These are phyloP conservation scores for Debaryomyces udenii DNA, from an alignment of 1,139 yeast genomes.

Conservation along the genomic window DNA sequence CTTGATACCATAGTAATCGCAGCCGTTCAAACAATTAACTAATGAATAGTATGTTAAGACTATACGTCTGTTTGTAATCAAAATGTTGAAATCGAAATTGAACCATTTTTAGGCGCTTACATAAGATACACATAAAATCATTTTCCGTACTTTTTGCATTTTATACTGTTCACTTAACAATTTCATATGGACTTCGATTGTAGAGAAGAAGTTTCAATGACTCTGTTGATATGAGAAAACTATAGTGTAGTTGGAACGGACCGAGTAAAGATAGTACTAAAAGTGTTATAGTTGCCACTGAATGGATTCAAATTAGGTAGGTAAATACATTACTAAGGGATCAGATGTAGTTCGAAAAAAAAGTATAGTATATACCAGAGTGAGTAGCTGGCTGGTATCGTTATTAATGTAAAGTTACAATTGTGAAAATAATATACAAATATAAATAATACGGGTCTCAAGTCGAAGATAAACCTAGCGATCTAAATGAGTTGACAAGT, in stretches of 20 bases:
- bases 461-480: constrained; percentile 17
- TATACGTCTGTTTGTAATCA: constrained; percentile 4
- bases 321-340: too few species aligned
- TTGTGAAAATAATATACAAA: background rate
- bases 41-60: background rate
- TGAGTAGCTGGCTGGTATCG: background rate
- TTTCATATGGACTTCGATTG: too few species aligned
- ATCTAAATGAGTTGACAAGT: constrained; percentile 31
- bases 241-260: too few species aligned
- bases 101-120: background rate
- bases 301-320: too few species aligned
- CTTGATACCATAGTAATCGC: constrained; percentile 10
- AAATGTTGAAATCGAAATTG: constrained; percentile 2
- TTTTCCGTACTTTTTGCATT: too few species aligned
- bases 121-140: too few species aligned
- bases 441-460: background rate
- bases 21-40: background rate
- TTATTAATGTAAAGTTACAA: background rate
- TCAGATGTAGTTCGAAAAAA: too few species aligned
- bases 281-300: too few species aligned
- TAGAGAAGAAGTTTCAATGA: too few species aligned
- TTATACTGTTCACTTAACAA: too few species aligned
- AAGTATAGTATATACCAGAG: background rate
- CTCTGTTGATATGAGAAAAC: too few species aligned
- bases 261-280: too few species aligned